phyloP scores from a whole-genome alignment of 257 asterid species.

The Plectranthus barbatus region DNA sequence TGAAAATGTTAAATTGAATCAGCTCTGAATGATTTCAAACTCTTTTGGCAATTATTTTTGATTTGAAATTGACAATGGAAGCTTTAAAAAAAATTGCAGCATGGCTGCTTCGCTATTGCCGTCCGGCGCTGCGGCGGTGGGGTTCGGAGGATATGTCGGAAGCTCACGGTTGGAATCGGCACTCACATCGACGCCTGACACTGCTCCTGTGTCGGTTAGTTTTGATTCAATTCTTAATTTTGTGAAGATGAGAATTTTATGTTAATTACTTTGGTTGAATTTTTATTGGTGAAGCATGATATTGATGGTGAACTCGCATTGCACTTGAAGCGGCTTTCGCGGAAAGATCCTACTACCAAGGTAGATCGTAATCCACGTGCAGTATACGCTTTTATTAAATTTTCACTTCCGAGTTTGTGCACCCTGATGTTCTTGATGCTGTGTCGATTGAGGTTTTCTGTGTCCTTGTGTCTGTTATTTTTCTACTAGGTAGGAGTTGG shows the following conservation, averaged over 20 bases:
- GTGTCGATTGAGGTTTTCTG: background rate
- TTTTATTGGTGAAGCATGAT: constrained; percentile 36
- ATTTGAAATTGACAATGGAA: background rate
- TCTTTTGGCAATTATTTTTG: background rate
- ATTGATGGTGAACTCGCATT: constrained; percentile 80
- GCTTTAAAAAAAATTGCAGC: constrained; percentile 27
- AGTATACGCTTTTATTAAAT: constrained; percentile 1
- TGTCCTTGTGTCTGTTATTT: background rate
- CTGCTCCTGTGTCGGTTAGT: constrained; percentile 46
- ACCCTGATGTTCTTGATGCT: background rate
- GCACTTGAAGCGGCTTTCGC: constrained; percentile 86
- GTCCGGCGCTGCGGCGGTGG: constrained; percentile 57
- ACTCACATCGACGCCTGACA: constrained; percentile 44
- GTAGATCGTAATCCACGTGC: constrained; percentile 24
- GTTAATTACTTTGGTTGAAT: background rate
- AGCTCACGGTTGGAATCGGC: constrained; percentile 76
- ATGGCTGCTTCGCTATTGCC: constrained; percentile 91
- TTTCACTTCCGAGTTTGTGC: background rate
- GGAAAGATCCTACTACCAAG: constrained; percentile 94
- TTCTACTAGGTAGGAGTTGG: background rate
- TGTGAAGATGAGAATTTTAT: background rate
- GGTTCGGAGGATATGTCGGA: constrained; percentile 94
- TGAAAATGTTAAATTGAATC: background rate
- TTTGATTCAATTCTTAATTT: background rate
- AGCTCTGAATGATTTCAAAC: background rate